phyloP scores from a whole-genome alignment of 345 rosid genomes.

The Excoecaria cochinchinensis region DNA sequence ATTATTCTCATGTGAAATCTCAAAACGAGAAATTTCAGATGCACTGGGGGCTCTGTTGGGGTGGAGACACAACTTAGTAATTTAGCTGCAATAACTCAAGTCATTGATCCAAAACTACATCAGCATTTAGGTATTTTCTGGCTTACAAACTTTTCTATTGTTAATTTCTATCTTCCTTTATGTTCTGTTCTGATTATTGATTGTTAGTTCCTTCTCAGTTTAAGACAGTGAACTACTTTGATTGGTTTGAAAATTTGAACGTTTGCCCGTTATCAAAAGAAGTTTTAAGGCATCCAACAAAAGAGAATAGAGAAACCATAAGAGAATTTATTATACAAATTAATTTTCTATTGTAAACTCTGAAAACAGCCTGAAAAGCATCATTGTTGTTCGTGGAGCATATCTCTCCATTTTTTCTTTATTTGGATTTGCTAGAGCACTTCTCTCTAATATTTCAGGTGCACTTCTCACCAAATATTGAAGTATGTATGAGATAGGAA shows the following conservation, averaged over 20 bases:
- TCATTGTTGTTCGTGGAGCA: neutral
- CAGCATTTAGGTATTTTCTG: slow-evolving; percentile 72
- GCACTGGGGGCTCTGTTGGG: slow-evolving; percentile 88
- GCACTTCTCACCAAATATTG: too few relatives aligned
- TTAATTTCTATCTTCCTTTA: neutral
- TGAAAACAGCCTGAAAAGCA: neutral
- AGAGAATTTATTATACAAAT: neutral
- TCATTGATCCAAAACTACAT: slow-evolving; percentile 93
- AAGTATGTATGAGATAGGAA: too few relatives aligned
- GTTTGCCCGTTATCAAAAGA: neutral
- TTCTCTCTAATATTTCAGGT: too few relatives aligned
- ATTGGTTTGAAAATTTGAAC: neutral
- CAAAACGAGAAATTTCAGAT: slow-evolving; percentile 85
- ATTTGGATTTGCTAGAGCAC: too few relatives aligned
- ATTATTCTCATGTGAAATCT: slow-evolving; percentile 31
- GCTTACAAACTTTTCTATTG: slow-evolving; percentile 4
- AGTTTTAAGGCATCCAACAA: neutral
- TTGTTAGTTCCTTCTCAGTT: slow-evolving; percentile 9
- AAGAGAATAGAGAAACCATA: neutral
- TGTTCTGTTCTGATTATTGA: neutral
- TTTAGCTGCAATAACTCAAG: slow-evolving; percentile 85
- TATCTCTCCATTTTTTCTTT: too few relatives aligned
- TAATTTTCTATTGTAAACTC: neutral
- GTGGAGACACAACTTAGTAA: slow-evolving; percentile 88
- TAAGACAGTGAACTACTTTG: neutral